phyloP scores from a whole-genome alignment of 805 yeast genomes.

The Millerozyma miso region DNA sequence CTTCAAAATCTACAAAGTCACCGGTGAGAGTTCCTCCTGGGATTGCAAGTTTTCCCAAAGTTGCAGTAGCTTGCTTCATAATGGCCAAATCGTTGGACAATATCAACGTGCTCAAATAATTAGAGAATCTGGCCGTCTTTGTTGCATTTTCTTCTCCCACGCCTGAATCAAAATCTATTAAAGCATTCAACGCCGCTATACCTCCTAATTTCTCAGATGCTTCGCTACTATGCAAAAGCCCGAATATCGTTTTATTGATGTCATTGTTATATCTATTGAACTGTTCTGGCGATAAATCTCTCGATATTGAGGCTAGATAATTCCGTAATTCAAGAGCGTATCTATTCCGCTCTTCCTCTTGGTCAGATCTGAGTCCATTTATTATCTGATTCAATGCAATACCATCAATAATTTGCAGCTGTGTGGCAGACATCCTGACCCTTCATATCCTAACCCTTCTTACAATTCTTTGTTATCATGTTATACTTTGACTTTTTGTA shows the following conservation, averaged over 20 bases:
- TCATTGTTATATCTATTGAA: constrained; percentile 77
- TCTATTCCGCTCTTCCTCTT: constrained; percentile 39
- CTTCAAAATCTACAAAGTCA: constrained; percentile 90
- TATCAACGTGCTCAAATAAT: constrained; percentile 73
- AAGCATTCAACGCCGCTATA: constrained; percentile 81
- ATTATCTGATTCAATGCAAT: constrained; percentile 51
- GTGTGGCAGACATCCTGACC: constrained; percentile 21
- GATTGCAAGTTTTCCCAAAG: constrained; percentile 82
- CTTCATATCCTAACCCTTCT: background rate
- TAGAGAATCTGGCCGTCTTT: constrained; percentile 87
- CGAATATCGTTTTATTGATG: constrained; percentile 83
- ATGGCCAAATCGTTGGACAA: constrained; percentile 80
- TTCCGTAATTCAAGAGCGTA: constrained; percentile 71
- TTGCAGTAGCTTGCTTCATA: constrained; percentile 80
- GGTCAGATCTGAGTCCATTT: constrained; percentile 42
- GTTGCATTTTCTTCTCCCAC: constrained; percentile 75
- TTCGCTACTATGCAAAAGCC: constrained; percentile 72
- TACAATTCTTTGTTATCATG: background rate
- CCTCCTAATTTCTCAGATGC: constrained; percentile 79
- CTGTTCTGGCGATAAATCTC: constrained; percentile 80
- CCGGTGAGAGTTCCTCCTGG: constrained; percentile 89
- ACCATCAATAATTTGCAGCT: constrained; percentile 41
- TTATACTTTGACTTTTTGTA: background rate
- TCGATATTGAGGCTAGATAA: constrained; percentile 65
- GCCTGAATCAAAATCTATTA: constrained; percentile 80